Base-by-base conservation (phyloP, 1,284 basidiomycete genomes). In the Apiotrichum porosum region DNA sequence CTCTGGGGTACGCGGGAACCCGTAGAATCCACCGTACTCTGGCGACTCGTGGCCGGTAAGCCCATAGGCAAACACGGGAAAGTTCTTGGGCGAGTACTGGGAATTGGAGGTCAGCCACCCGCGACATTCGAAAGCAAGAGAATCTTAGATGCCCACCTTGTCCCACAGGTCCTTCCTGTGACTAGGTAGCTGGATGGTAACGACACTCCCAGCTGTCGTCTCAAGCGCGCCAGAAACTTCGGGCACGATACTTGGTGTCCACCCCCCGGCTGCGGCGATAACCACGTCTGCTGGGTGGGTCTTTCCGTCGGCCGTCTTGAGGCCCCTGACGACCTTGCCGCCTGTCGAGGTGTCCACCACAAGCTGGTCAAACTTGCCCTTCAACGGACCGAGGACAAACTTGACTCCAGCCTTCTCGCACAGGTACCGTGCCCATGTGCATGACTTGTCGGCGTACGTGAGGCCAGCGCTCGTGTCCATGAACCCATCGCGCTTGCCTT, bases 161-260 rank as follows among this genome's bases (percentile, higher is more conserved):
- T 63, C 55, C 53, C 56, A 59, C 12, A 63, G 44, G 31, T 63
- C 61, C 24, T 44, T 36, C n/a, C 61, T 30, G 12, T 56, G 52
- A 23, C 42, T 33, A 5, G 62, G 62, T 3, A 63, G 42, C 21
- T 52, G 42, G 28, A 61, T 48, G 28, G 54, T 56, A 10, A 42
- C 28, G 3, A 63, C 59, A 6, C 54, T 55, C 3, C 62, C 62
- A 1, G 57, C 60, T 9, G 62, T 61, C 0, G 62, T 53, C 36
- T 63, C 57, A 4, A 63, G 45, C 9, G 60, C 14, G 8, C 33
- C 22, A 2, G 39, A 23, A 2, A 49, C 51, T 23, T 58, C 56
- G 23, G 62, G 58, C 2, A 63, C 40, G 30, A 63, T 23, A n/a
- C 41, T 34, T 0, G 62, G 57, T n/a, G 60, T 61, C 62, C 62